A percentile compares a stretch with the other conserved stretches of the same genome.
phyloP scores from a whole-genome alignment of 2,329 filamentous ascomycete species.

The Aspergillus sojae region DNA sequence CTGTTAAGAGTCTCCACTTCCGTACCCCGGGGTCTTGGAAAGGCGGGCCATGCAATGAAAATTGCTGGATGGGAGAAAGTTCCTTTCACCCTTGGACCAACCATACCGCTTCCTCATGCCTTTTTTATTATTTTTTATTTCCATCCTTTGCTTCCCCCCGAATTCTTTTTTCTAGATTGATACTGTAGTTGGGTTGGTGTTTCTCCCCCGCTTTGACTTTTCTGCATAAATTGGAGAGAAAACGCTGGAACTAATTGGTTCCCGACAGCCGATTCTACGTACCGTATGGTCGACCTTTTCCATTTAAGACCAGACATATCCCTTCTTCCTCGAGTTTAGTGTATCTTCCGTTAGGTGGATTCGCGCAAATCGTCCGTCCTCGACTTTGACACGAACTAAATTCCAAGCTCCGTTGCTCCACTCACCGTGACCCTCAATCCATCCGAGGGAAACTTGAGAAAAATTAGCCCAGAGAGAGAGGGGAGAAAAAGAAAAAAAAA shows the following conservation, averaged over 20 bases:
- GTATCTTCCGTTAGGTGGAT: constrained; percentile 12
- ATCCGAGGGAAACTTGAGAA: constrained; percentile 1
- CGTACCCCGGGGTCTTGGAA: constrained; percentile 9
- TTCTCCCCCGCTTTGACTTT: neutral
- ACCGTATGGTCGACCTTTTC: constrained; percentile 1
- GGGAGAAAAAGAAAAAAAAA: neutral
- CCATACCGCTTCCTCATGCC: constrained; percentile 8
- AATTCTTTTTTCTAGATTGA: neutral
- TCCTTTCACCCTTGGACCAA: constrained; percentile 23
- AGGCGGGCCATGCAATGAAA: constrained; percentile 3
- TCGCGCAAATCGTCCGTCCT: constrained; percentile 13
- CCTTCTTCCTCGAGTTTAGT: constrained; percentile 6
- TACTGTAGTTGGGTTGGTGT: neutral
- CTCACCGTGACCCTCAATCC: neutral
- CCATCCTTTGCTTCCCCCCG: neutral
- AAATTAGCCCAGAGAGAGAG: constrained; percentile 2
- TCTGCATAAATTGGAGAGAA: neutral
- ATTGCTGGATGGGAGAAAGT: constrained; percentile 14
- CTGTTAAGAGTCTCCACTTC: constrained; percentile 3
- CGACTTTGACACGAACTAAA: constrained; percentile 12
- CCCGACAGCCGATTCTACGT: neutral
- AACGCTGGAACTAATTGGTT: neutral
- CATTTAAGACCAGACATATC: constrained; percentile 4
- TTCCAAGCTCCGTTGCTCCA: constrained; percentile 17
- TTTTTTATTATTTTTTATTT: neutral